Conservation (phyloP, 805 yeast species). For the Kuraishia hungarica region DNA sequence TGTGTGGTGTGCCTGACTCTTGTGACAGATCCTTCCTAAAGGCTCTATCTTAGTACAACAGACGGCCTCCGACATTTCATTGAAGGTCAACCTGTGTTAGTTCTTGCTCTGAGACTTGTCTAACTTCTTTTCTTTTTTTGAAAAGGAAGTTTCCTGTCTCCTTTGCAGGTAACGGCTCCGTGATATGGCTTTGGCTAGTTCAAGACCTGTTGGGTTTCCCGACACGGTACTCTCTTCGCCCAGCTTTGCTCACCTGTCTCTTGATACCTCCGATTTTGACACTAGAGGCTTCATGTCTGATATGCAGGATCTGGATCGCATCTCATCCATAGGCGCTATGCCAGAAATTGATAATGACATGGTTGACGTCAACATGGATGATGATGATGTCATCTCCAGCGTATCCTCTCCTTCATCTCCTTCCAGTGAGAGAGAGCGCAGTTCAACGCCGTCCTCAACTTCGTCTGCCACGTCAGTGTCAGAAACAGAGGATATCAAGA, state of each 20-base stretch:
- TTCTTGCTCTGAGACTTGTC: not conserved
- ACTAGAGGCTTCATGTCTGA: not conserved
- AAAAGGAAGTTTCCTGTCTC: not conserved
- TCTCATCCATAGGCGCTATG: conserved; percentile 5
- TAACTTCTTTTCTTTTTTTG: too few species aligned
- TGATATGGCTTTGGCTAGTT: not conserved
- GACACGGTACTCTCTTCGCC: not conserved
- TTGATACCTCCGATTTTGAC: not conserved
- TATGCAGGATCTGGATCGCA: not conserved
- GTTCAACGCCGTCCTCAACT: conserved; percentile 30
- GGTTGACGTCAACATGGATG: conserved; percentile 6
- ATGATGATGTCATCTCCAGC: not conserved
- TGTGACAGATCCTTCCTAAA: not conserved
- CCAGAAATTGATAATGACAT: conserved; percentile 6
- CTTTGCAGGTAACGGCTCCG: not conserved
- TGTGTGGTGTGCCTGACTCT: not conserved
- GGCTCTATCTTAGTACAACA: not conserved
- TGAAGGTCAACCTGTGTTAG: not conserved
- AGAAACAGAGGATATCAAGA: conserved; percentile 6
- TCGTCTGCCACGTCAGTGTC: conserved; percentile 19
- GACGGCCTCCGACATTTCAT: not conserved
- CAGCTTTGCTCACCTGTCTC: not conserved
- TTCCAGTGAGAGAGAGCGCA: conserved; percentile 19
- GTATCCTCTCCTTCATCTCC: conserved; percentile 10
- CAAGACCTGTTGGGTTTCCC: not conserved